phyloP scores from a whole-genome alignment of 2,329 filamentous ascomycete species.

The Penicillium janthinellum region DNA sequence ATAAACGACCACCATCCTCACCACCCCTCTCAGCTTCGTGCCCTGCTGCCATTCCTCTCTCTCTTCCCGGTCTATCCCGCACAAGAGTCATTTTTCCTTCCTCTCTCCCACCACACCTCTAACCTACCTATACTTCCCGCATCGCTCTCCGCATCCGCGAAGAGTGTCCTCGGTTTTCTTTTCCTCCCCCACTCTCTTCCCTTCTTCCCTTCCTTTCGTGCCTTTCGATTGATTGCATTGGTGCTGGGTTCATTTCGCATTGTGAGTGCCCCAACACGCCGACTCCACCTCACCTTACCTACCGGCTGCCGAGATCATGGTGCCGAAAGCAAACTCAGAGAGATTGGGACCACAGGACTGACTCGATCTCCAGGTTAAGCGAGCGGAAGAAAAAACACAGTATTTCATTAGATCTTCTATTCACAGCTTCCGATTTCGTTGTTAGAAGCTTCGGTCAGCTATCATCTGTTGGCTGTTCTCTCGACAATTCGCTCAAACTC shows the following conservation, averaged over 20 bases:
- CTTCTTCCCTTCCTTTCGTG: constrained; percentile 18
- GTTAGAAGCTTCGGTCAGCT: constrained; percentile 18
- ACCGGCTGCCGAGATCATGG: constrained; percentile 3
- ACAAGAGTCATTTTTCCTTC: constrained; percentile 31
- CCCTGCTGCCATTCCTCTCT: constrained; percentile 19
- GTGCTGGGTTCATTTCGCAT: constrained; percentile 31
- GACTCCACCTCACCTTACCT: constrained; percentile 1
- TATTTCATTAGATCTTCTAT: constrained; percentile 23
- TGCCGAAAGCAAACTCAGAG: neutral
- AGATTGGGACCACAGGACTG: constrained; percentile 17
- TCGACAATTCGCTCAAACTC: constrained; percentile 3
- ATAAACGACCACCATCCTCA: constrained; percentile 14
- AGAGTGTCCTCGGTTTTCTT: constrained; percentile 14
- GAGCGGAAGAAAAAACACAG: constrained; percentile 21
- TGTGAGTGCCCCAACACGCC: constrained; percentile 26
- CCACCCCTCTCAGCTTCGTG: constrained; percentile 13
- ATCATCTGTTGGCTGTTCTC: constrained; percentile 6
- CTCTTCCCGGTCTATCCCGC: constrained; percentile 27
- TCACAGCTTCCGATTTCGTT: constrained; percentile 13
- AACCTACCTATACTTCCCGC: constrained; percentile 22
- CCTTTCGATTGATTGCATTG: constrained; percentile 27
- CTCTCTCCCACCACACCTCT: constrained; percentile 15
- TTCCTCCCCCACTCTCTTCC: constrained; percentile 4
- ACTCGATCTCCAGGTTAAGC: constrained; percentile 26
- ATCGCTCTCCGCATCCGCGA: constrained; percentile 19